Base-by-base conservation (phyloP, 2,329 filamentous ascomycete species). In the Tolypocladium endophyticum region DNA sequence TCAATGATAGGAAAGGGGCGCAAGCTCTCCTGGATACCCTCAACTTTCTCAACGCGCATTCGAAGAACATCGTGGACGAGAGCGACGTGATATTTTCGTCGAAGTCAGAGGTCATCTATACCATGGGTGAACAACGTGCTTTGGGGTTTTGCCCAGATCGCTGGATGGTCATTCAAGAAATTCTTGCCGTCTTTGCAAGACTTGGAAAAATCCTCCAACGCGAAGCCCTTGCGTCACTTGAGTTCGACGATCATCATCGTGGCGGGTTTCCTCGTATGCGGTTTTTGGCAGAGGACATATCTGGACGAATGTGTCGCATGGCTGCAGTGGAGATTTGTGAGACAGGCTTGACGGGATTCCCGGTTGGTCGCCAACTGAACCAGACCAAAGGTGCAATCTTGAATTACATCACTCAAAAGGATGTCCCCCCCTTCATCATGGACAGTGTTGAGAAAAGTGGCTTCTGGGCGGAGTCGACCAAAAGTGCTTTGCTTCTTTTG, bases 81-180 rank as follows among this genome's bases (percentile, higher is more conserved):
- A 83, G 80, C 53, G 85, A 87, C 55, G 83, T 87, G 58, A 82
- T 81, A 58, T 79, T 87, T 55, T 81, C 76, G 39, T 74, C 77
- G 2, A 80, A 79, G 41, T 85, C 83, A 36, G 83, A 87, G 65
- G 68, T 87, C 0, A 74, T 87, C 1, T 87, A 87, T 61, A 85
- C 84, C 0, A 80, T 86, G 66, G 85, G 84, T 0, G 60, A 66
- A 0, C 81, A 84, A 60, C 65, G 67, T 1, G 62, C 76, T 0
- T 70, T 85, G 0, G 80, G 87, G 18, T 71, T 78, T 18, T 75
- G 76, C 41, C 81, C 81, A 0, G 69, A 79, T 1, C 72, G 86
- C 3, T 88, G 86, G 86, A 63, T 64, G 0, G 63, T 81, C 0
- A 76, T 83, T 1, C 81, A 87, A 52, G 65, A 77, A 1, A 62